A percentile compares a stretch with the other conserved stretches of the same genome.
Conservation (phyloP, 306 rosid species). For the Cucumis cinereus region DNA sequence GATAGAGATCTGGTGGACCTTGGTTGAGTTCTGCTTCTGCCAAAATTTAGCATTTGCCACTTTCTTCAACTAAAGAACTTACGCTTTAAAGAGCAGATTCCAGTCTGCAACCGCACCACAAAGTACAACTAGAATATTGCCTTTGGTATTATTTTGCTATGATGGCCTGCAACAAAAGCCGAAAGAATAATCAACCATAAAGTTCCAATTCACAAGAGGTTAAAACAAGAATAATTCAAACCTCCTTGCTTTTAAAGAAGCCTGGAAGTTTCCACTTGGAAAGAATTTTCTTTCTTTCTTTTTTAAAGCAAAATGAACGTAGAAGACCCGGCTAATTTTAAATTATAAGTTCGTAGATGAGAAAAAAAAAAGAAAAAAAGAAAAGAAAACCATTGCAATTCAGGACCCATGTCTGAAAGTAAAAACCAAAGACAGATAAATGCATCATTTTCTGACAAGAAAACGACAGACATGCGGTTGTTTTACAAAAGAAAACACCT, state of each 20-base stretch:
- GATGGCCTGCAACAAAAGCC: neutral
- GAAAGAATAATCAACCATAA: neutral
- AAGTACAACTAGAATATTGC: neutral
- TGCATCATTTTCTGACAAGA: neutral
- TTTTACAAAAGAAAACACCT: neutral
- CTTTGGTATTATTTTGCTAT: neutral
- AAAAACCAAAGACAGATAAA: neutral
- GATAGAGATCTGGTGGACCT: conserved; percentile 60
- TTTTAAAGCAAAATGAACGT: neutral
- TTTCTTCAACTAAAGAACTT: conserved; percentile 5
- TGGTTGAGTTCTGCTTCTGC: conserved; percentile 53
- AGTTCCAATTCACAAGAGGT: neutral
- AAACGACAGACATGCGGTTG: neutral
- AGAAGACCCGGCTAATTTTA: neutral
- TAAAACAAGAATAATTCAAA: neutral
- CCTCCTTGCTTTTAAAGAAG: neutral
- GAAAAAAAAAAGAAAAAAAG: neutral
- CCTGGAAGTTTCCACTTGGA: neutral
- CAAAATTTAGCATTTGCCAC: conserved; percentile 57
- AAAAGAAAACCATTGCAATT: neutral
- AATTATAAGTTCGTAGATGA: neutral
- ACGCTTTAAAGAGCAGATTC: conserved; percentile 5
- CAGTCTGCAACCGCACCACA: neutral
- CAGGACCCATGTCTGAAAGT: neutral
- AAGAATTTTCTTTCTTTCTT: neutral